Evolutionary conservation across 768 basidiomycete genomes (phyloP).

Genomic region (Auriscalpium orientale): DNA sequence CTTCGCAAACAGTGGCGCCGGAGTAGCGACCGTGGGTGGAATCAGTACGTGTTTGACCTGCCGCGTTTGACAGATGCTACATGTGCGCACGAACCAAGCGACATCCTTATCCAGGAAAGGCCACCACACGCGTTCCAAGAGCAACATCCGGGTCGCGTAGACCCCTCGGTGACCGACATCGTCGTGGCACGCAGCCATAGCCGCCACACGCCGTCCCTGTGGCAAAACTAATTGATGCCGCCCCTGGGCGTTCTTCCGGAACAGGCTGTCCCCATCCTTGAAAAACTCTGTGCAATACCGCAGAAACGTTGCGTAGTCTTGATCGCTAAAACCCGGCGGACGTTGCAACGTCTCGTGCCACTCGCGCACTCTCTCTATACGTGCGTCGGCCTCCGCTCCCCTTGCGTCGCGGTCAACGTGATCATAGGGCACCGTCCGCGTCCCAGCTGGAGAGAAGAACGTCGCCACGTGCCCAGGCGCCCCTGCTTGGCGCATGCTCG

Average conservation of each 20-base stretch:
- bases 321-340: too few relatives aligned
- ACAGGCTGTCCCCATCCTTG: constrained; percentile 4
- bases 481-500: too few relatives aligned
- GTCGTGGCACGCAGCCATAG: constrained; percentile 15
- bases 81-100: constrained; percentile 20
- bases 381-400: too few relatives aligned
- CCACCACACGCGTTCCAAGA: constrained; percentile 21
- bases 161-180: constrained; percentile 15
- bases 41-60: constrained; percentile 15
- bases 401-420: too few relatives aligned
- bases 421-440: too few relatives aligned
- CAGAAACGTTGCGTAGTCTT: too few relatives aligned
- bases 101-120: constrained; percentile 15
- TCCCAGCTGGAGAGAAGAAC: too few relatives aligned
- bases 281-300: too few relatives aligned
- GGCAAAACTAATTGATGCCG: constrained; percentile 15
- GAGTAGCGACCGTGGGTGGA: constrained; percentile 13
- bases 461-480: too few relatives aligned
- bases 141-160: neutral
- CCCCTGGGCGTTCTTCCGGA: constrained; percentile 7
- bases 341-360: too few relatives aligned
- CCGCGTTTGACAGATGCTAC: constrained; percentile 31
- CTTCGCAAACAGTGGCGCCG: constrained; percentile 24
- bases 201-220: neutral
- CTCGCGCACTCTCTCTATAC: too few relatives aligned